These are phyloP conservation scores for Aspergillus ostianus DNA, from an alignment of 495 filamentous ascomycete species.

Conservation along the genomic window DNA sequence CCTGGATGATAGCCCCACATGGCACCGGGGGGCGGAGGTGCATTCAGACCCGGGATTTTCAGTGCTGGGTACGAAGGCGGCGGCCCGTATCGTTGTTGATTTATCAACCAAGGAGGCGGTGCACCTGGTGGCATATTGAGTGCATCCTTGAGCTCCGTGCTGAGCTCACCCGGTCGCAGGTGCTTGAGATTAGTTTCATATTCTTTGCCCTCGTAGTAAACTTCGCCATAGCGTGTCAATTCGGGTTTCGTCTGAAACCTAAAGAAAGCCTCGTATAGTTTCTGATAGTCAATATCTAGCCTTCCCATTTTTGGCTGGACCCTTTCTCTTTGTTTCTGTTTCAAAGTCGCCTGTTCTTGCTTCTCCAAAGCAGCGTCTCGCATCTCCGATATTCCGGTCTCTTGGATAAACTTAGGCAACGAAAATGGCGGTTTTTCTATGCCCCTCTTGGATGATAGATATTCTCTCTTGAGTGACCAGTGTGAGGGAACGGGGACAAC, in stretches of 20 bases:
- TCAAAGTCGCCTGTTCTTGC: slow-evolving; percentile 83
- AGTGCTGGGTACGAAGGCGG: slow-evolving; percentile 90
- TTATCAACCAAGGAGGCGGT: slow-evolving; percentile 95
- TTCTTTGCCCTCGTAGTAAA: slow-evolving; percentile 98
- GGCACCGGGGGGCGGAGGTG: slow-evolving; percentile 90
- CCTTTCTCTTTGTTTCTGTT: slow-evolving; percentile 92
- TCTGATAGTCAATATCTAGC: slow-evolving; percentile 96
- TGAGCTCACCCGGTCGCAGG: slow-evolving; percentile 85
- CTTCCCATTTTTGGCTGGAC: slow-evolving; percentile 97
- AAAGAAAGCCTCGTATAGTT: slow-evolving; percentile 97
- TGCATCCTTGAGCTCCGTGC: slow-evolving; percentile 86
- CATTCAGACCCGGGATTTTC: slow-evolving; percentile 92
- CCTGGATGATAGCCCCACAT: slow-evolving; percentile 95
- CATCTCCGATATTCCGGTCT: slow-evolving; percentile 97
- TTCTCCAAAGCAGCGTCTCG: slow-evolving; percentile 94
- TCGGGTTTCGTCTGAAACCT: slow-evolving; percentile 94
- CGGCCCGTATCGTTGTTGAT: slow-evolving; percentile 89
- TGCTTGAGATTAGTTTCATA: slow-evolving; percentile 93
- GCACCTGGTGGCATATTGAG: slow-evolving; percentile 92
- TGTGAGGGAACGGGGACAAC: slow-evolving; percentile 91
- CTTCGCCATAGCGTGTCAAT: slow-evolving; percentile 90
- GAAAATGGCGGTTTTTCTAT: slow-evolving; percentile 93
- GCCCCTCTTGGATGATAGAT: slow-evolving; percentile 91
- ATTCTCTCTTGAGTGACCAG: slow-evolving; percentile 95
- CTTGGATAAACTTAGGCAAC: slow-evolving; percentile 94